Percentiles rank a stretch among this genome's conserved stretches.
phyloP scores from a whole-genome alignment of 306 rosid genomes.

The Alnus rubra region DNA sequence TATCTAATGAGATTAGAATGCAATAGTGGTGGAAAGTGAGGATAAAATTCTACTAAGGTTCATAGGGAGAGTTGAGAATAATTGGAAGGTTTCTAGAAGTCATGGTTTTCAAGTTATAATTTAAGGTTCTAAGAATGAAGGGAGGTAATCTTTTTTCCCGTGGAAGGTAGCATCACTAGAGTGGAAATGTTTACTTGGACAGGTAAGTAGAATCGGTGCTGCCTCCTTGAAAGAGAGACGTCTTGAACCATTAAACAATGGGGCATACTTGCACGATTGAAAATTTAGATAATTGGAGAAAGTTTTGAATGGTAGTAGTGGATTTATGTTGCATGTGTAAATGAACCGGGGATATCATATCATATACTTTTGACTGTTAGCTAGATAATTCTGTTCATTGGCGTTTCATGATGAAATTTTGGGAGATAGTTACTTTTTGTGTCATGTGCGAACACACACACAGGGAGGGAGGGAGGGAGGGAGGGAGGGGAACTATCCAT shows the following conservation, averaged over 20 bases:
- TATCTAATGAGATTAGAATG: not conserved
- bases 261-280: not conserved
- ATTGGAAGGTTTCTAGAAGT: not conserved
- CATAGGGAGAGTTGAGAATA: too few relatives aligned
- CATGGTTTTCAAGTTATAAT: not conserved
- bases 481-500: too few relatives aligned
- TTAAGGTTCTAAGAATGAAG: not conserved
- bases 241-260: not conserved
- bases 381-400: too few relatives aligned
- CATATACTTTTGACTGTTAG: too few relatives aligned
- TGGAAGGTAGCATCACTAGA: not conserved
- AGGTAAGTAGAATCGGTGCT: not conserved
- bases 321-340: not conserved
- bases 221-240: not conserved
- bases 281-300: not conserved
- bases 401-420: too few relatives aligned
- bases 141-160: not conserved
- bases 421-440: too few relatives aligned
- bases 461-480: too few relatives aligned
- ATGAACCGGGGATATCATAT: too few relatives aligned
- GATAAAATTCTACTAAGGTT: too few relatives aligned
- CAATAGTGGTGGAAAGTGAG: not conserved
- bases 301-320: not conserved
- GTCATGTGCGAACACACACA: too few relatives aligned
- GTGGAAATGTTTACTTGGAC: not conserved